These are phyloP conservation scores for Gnaphalium uliginosum DNA, from an alignment of 129 eudicot species.

Conservation along the genomic window DNA sequence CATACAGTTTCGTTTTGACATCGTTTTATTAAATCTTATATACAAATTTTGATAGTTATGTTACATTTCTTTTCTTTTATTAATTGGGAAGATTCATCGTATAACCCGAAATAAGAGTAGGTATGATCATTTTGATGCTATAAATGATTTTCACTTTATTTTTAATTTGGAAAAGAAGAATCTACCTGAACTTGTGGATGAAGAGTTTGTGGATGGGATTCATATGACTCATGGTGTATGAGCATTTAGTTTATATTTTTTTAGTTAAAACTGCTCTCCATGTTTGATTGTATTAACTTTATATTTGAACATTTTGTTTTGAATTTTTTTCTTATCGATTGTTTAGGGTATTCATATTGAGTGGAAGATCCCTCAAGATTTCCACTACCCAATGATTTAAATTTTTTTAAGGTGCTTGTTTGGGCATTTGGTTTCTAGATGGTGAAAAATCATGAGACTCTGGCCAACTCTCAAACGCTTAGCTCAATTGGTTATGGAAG, in stretches of 20 bases:
- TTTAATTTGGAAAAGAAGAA: neutral
- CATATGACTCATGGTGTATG: slow-evolving; percentile 20
- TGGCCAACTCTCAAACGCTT: neutral
- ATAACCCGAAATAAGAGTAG: slow-evolving; percentile 1
- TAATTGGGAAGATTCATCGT: neutral
- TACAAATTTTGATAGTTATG: neutral
- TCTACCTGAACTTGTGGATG: slow-evolving; percentile 26
- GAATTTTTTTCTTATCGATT: neutral
- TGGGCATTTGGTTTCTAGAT: slow-evolving; percentile 32
- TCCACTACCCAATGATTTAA: slow-evolving; percentile 41
- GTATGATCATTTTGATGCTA: neutral
- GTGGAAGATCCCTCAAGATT: slow-evolving; percentile 39
- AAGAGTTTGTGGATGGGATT: slow-evolving; percentile 29
- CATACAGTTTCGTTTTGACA: neutral
- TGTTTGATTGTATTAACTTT: slow-evolving; percentile 32
- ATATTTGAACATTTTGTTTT: slow-evolving; percentile 19
- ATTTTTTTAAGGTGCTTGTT: slow-evolving; percentile 23
- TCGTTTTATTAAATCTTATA: too few relatives aligned
- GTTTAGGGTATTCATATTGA: slow-evolving; percentile 27
- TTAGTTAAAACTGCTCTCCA: slow-evolving; percentile 22
- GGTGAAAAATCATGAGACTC: slow-evolving; percentile 16
- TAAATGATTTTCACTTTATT: neutral
- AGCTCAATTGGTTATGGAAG: too few relatives aligned
- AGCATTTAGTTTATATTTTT: slow-evolving; percentile 25
- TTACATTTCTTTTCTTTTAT: neutral